Conservation (phyloP, 2,329 filamentous ascomycete species). For the Verruconis gallopava region DNA sequence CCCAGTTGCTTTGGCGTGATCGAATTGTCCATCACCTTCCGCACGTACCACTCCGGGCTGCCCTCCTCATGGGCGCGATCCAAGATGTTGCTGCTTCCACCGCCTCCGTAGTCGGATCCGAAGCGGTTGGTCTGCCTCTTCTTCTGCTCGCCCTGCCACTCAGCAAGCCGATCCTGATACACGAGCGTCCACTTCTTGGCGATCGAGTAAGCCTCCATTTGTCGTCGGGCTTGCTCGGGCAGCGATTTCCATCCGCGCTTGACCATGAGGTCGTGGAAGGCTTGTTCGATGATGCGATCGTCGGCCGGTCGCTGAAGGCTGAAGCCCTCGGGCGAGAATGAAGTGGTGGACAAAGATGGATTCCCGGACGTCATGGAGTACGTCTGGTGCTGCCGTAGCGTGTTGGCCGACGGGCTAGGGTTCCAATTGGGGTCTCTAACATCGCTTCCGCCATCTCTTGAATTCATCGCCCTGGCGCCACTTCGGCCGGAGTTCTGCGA, state of each 20-base stretch:
- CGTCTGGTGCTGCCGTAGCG: conserved; percentile 21
- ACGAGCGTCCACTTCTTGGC: conserved; percentile 97
- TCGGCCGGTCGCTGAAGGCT: conserved; percentile 62
- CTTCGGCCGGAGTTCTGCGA: conserved; percentile 21
- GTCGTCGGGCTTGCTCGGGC: conserved; percentile 82
- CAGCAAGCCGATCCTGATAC: conserved; percentile 84
- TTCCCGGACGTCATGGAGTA: conserved; percentile 22
- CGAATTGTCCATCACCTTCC: conserved; percentile 89
- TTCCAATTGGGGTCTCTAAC: conserved; percentile 1
- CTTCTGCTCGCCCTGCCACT: conserved; percentile 91
- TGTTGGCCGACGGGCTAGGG: conserved; percentile 3
- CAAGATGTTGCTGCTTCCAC: conserved; percentile 54
- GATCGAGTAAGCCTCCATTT: conserved; percentile 92
- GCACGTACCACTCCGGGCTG: conserved; percentile 95
- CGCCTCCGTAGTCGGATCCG: conserved; percentile 56
- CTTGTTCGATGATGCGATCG: conserved; percentile 73
- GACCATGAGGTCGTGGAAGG: conserved; percentile 90
- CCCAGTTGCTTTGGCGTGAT: conserved; percentile 85
- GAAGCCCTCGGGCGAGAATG: conserved; percentile 41
- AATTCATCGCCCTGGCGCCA: not conserved
- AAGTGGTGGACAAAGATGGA: conserved; percentile 34
- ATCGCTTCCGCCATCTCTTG: conserved; percentile 3
- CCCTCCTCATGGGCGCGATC: conserved; percentile 84
- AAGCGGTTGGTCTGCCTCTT: conserved; percentile 60
- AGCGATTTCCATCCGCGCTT: conserved; percentile 96